Percentiles rank a stretch among this genome's conserved stretches.
Conservation (phyloP, 2,329 filamentous ascomycete genomes). For the Colletotrichum karsti region DNA sequence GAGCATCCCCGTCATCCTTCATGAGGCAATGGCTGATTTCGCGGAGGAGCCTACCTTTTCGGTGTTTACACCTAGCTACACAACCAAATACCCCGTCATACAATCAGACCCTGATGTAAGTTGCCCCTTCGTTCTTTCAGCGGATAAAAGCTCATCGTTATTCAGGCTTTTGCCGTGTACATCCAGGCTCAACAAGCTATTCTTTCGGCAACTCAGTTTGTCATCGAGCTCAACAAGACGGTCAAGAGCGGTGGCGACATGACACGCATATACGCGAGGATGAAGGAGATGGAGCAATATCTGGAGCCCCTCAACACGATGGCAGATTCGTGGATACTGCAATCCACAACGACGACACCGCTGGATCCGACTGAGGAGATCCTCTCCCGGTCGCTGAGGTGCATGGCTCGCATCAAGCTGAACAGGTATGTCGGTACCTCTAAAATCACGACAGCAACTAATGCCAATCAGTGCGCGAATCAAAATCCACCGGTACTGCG, state of each 20-base stretch:
- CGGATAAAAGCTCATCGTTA: neutral
- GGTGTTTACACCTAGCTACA: slow-evolving; percentile 52
- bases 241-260: slow-evolving; percentile 47
- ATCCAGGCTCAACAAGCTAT: slow-evolving; percentile 58
- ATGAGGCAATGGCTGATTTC: slow-evolving; percentile 13
- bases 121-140: neutral
- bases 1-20: slow-evolving; percentile 27
- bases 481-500: slow-evolving; percentile 60
- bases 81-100: slow-evolving; percentile 50
- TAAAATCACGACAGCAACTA: neutral
- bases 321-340: slow-evolving; percentile 44
- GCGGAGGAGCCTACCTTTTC: slow-evolving; percentile 51
- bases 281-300: slow-evolving; percentile 48
- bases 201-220: slow-evolving; percentile 54
- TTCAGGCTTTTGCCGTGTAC: slow-evolving; percentile 51
- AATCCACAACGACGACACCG: slow-evolving; percentile 42
- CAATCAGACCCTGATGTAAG: slow-evolving; percentile 50
- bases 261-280: slow-evolving; percentile 47
- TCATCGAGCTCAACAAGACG: slow-evolving; percentile 54
- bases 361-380: slow-evolving; percentile 48
- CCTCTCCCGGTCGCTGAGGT: slow-evolving; percentile 51
- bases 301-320: slow-evolving; percentile 47
- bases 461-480: slow-evolving; percentile 52
- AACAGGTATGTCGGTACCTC: slow-evolving; percentile 47
- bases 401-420: slow-evolving; percentile 58